Evolutionary conservation across 768 basidiomycete species (phyloP).

Genomic region (Kondoa subrosea): DNA sequence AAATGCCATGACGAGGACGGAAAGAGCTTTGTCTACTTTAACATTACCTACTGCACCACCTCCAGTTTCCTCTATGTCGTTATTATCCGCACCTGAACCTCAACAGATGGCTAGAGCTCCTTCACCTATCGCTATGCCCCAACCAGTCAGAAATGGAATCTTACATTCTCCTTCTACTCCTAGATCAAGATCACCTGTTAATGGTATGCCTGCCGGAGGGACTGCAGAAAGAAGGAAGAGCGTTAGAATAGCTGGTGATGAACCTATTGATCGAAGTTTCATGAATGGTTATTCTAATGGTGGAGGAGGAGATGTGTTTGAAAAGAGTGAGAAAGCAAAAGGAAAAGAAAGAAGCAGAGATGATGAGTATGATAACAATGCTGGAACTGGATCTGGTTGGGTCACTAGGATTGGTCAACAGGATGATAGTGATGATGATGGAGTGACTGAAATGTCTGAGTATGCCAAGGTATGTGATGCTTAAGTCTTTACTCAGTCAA

Average conservation of each 20-base stretch:
- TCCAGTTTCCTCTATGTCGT: slow-evolving; percentile 3
- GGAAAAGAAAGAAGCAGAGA: neutral
- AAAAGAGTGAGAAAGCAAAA: neutral
- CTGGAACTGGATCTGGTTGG: too few species aligned
- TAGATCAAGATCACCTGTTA: neutral
- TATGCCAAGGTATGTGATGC: too few species aligned
- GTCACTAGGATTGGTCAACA: neutral
- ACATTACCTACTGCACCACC: slow-evolving; percentile 5
- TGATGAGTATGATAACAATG: neutral
- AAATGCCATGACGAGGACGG: neutral
- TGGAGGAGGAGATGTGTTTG: neutral
- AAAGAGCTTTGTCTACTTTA: neutral
- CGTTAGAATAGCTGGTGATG: slow-evolving; percentile 16
- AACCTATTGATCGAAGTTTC: too few species aligned
- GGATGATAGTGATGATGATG: neutral
- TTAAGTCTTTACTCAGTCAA: too few species aligned
- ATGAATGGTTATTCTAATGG: too few species aligned
- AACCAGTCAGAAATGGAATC: slow-evolving; percentile 3
- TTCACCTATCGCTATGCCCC: slow-evolving; percentile 5
- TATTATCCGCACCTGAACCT: slow-evolving; percentile 6
- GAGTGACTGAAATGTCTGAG: too few species aligned
- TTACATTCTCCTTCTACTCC: slow-evolving; percentile 2
- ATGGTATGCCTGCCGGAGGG: slow-evolving; percentile 5
- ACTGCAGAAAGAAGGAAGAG: slow-evolving; percentile 14
- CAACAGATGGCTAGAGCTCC: slow-evolving; percentile 3